These are phyloP conservation scores for Ammopiptanthus mongolicus DNA, from an alignment of 306 rosid species.

Conservation along the genomic window DNA sequence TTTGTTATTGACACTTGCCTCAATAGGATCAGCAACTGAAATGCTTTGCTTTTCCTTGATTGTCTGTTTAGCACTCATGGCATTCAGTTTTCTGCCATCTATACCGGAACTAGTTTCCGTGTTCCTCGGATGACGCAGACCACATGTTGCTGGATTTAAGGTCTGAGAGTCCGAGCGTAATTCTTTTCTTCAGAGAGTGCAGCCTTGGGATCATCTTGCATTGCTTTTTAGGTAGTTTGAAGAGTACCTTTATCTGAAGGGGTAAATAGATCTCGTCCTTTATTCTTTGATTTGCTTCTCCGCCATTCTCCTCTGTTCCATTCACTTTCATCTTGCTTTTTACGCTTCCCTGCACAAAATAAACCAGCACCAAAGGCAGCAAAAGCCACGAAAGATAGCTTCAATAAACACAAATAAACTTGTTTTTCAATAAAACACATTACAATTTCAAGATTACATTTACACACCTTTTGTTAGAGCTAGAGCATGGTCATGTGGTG, in stretches of 20 bases:
- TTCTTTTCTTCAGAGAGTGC: conserved; percentile 10
- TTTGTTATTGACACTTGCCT: conserved; percentile 13
- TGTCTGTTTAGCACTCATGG: background rate
- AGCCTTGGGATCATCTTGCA: background rate
- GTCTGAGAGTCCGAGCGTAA: background rate
- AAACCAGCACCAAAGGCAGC: too few relatives aligned
- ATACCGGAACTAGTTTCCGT: conserved; percentile 5
- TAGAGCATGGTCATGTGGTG: too few relatives aligned
- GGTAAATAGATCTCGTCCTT: too few relatives aligned
- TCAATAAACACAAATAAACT: too few relatives aligned
- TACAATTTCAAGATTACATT: too few relatives aligned
- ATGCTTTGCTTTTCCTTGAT: conserved; percentile 16
- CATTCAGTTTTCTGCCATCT: conserved; percentile 2
- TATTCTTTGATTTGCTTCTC: too few relatives aligned
- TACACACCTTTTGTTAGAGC: too few relatives aligned
- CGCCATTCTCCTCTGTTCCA: too few relatives aligned
- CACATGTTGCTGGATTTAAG: background rate
- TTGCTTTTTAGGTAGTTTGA: background rate
- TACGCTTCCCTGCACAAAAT: too few relatives aligned
- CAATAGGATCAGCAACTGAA: conserved; percentile 2
- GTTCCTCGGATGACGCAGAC: background rate
- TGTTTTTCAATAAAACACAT: too few relatives aligned
- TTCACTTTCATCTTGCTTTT: too few relatives aligned
- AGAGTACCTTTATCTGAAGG: background rate
- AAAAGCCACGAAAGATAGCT: too few relatives aligned